These are phyloP conservation scores for Colletotrichum trifolii DNA, from an alignment of 2,329 filamentous ascomycete species.

Conservation along the genomic window DNA sequence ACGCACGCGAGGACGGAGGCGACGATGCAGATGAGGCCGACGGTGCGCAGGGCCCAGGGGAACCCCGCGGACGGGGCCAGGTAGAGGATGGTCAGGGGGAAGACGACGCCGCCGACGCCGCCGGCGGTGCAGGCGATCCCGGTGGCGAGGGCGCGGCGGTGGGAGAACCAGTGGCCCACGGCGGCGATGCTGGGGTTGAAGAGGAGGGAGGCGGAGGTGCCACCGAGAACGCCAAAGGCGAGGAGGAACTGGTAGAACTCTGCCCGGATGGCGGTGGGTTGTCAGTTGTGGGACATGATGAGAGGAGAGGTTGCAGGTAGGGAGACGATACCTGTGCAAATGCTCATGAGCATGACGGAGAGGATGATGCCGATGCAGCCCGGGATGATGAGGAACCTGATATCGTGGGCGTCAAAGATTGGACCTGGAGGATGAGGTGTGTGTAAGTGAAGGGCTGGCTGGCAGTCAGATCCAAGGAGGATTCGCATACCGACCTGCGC, in stretches of 20 bases:
- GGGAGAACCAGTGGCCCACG: slow-evolving; percentile 76
- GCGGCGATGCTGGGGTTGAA: slow-evolving; percentile 76
- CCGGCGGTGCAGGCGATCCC: slow-evolving; percentile 76
- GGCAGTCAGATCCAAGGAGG: too few species aligned
- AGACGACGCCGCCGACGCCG: slow-evolving; percentile 67
- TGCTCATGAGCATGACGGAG: slow-evolving; percentile 66
- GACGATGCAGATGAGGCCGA: slow-evolving; percentile 43
- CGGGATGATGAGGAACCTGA: slow-evolving; percentile 65
- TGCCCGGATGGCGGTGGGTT: slow-evolving; percentile 29
- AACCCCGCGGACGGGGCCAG: slow-evolving; percentile 44
- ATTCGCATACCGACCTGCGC: slow-evolving; percentile 66
- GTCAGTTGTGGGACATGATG: not conserved
- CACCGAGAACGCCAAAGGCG: slow-evolving; percentile 74
- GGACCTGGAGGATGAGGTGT: slow-evolving; percentile 54
- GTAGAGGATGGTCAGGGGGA: slow-evolving; percentile 49
- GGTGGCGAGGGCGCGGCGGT: slow-evolving; percentile 73
- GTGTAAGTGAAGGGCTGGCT: not conserved
- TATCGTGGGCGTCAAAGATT: slow-evolving; percentile 76
- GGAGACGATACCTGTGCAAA: slow-evolving; percentile 59
- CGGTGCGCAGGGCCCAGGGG: slow-evolving; percentile 45
- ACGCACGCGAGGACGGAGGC: slow-evolving; percentile 43
- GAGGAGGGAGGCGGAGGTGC: slow-evolving; percentile 72
- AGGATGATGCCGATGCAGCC: slow-evolving; percentile 68
- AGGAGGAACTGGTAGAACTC: slow-evolving; percentile 79
- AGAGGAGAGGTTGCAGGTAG: not conserved